Evolutionary conservation across 805 yeast genomes (phyloP), one percentile per base, ranked within the genome.

Genomic region (Blastobotrys parvus): DNA sequence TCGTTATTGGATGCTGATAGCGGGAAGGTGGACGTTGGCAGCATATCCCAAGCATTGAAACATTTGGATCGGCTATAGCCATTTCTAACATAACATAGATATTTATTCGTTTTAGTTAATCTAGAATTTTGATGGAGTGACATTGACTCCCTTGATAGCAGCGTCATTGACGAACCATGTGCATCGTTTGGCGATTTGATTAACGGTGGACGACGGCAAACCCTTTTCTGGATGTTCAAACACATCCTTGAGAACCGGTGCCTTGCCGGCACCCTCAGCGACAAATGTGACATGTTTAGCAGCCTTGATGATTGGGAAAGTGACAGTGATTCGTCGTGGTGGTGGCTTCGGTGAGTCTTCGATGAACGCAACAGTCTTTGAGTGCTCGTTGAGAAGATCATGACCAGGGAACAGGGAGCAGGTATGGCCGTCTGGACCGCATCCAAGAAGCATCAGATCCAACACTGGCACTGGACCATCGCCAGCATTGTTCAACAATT

Each of bases 341-440:
- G 97, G 97, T 25, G 94, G 95, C 64, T 89, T 89, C 61, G 96
- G 96, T 8, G 94, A 83, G 60, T 88, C 90, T 40, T 72, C 70
- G 49, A 89, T 75, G 55, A 76, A 64, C 7, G 89, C 77, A 45
- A 88, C 80, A 34, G 63, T 61, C 47, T 69, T 65, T 7, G 59
- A 39, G 21, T 65, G 60, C 58, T 82, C 90, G 30, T 71, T 50
- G 44, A 88, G 69, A 54, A 86, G 70, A 47, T 62, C 55, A 61
- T 87, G 95, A 31, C 82, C 88, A 10, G 96, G 96, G 75, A 88
- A 88, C 49, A 88, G 69, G 1, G 96, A 88, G 66, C 95, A 85
- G 3, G 95, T 88, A 62, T 88, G 97, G 31, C 96, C 97, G 57
- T 88, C 97, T 29, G 96, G 96, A 5, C 97, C 97, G 61, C 92